These are phyloP conservation scores for Psilocybe sp. DNA, from an alignment of 768 basidiomycete species.

Conservation along the genomic window DNA sequence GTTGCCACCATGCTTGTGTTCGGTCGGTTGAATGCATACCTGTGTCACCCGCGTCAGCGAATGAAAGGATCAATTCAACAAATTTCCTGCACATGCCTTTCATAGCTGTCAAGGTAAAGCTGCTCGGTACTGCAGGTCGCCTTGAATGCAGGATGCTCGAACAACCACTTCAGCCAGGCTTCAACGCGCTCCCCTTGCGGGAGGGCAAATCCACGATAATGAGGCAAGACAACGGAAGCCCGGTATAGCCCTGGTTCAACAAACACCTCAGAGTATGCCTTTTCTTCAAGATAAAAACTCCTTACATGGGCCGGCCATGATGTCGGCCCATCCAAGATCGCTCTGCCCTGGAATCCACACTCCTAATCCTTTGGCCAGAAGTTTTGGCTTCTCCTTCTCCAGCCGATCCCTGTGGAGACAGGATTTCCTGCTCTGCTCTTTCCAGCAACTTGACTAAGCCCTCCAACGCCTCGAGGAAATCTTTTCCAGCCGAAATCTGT, in stretches of 20 bases:
- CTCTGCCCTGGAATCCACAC: constrained; percentile 53
- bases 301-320: constrained; percentile 71
- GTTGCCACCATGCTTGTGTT: constrained; percentile 76
- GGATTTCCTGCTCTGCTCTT: constrained; percentile 47
- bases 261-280: background rate
- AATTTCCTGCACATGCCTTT: constrained; percentile 41
- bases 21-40: constrained; percentile 75
- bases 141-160: constrained; percentile 62
- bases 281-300: constrained; percentile 7
- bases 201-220: constrained; percentile 66
- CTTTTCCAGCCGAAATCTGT: constrained; percentile 50
- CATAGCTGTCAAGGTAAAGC: constrained; percentile 70
- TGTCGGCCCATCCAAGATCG: constrained; percentile 59
- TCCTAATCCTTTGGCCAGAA: constrained; percentile 43
- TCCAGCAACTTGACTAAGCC: constrained; percentile 53
- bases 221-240: constrained; percentile 57
- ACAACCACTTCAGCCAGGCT: constrained; percentile 51
- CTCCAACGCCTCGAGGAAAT: constrained; percentile 51
- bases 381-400: constrained; percentile 39
- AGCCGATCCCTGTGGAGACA: constrained; percentile 31
- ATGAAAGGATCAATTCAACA: background rate
- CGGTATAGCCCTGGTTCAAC: constrained; percentile 61
- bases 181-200: constrained; percentile 46
- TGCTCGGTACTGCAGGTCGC: constrained; percentile 66
- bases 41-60: constrained; percentile 20